Evolutionary conservation across 495 filamentous ascomycete genomes (phyloP), one percentile per base, ranked within the genome.

Genomic region (Tetracladium setigerum): DNA sequence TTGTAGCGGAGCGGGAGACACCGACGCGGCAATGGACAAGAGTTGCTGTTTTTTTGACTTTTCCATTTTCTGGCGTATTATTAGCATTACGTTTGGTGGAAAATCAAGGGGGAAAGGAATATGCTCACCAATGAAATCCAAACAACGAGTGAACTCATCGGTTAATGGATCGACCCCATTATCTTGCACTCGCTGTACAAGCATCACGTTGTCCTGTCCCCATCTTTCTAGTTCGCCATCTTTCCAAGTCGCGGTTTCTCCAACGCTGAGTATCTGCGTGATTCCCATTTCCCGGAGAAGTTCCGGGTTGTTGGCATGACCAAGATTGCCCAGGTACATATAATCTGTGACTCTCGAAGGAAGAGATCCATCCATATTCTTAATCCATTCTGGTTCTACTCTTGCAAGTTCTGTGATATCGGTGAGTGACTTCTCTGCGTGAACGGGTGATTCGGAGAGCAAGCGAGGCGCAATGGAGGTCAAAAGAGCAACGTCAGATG

Each of bases 21-120:
- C 92, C 92, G 36, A 98, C 92, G 11, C 94, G 83, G 62, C 92
- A 98, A 63, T 98, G 92, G 19, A 98, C 92, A 38, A 98, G 72
- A 1, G 92, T 95, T n/a, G 91, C 89, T 5, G 76, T 83, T 16
- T 79, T 78, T 35, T 86, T 82, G 34, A 59, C 60, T 56, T 83
- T 85, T 32, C 91, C 89, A 57, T 81, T 75, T 22, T 84, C 90
- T 95, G 53, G 46, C n/a, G 12, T n/a, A 4, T 9, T 24, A 33
- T 52, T 46, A 49, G 52, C 22, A 30, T 37, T 30, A 4, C 9
- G 2, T 16, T 24, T 39, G 8, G 1, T 27, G 18, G 13, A 16
- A 11, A 5, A 6, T 38, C 16, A 22, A 12, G 14, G 13, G 19
- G 14, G 31, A 17, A 42, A 49, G 49, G 36, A 54, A 52, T 38